phyloP scores from a whole-genome alignment of 1,284 basidiomycete species.

The Ganoderma resinaceum region DNA sequence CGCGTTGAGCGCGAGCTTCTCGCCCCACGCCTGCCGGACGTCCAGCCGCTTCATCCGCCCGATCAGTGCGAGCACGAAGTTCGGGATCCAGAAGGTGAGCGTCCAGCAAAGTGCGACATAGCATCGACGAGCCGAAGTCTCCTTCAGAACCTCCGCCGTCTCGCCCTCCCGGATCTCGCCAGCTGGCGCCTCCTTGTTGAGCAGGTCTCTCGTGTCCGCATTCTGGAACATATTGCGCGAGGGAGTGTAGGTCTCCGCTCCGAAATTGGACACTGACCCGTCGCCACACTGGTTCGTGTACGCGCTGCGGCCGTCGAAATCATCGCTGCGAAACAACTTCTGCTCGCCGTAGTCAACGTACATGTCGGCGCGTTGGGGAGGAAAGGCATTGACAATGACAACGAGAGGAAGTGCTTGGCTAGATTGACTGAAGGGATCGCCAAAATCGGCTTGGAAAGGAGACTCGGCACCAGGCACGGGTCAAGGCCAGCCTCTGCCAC shows the following conservation, averaged over 20 bases:
- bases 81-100: conserved; percentile 94
- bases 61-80: conserved; percentile 70
- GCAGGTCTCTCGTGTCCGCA: conserved; percentile 73
- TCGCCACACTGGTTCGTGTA: conserved; percentile 82
- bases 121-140: conserved; percentile 78
- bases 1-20: conserved; percentile 95
- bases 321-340: conserved; percentile 76
- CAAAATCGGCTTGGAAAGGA: conserved; percentile 55
- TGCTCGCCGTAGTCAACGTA: conserved; percentile 84
- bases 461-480: conserved; percentile 59
- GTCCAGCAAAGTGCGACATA: conserved; percentile 93
- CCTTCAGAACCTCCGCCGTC: conserved; percentile 87
- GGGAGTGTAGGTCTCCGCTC: conserved; percentile 91
- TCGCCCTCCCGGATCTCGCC: conserved; percentile 86
- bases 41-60: conserved; percentile 95
- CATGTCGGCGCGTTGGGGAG: conserved; percentile 72
- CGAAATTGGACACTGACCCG: conserved; percentile 81
- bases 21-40: conserved; percentile 95
- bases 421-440: conserved; percentile 57
- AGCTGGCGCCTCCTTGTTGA: conserved; percentile 82
- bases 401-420: conserved; percentile 78
- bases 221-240: conserved; percentile 95
- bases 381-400: conserved; percentile 76
- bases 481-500: conserved; percentile 76
- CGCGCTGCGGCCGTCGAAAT: conserved; percentile 78